Conservation (phyloP, 169 alveolate species). For the Eimeria maxima region DNA sequence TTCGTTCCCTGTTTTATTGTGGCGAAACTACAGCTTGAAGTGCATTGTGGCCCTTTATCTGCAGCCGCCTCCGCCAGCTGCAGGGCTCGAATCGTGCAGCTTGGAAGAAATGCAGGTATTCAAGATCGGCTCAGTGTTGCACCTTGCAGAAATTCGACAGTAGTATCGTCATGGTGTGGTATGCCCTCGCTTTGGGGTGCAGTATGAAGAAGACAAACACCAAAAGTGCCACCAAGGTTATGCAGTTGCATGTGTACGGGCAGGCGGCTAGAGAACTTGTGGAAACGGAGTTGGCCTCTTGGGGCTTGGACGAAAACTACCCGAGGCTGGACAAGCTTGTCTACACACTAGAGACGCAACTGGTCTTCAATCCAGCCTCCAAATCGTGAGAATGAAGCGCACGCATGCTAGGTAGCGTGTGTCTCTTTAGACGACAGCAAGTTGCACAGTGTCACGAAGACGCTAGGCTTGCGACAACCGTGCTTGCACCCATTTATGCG, state of each 20-base stretch:
- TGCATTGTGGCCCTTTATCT: neutral
- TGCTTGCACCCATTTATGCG: neutral
- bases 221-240: neutral
- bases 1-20: neutral
- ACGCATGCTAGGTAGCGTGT: neutral
- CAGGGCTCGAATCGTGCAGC: constrained; percentile 67
- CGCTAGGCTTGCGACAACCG: neutral
- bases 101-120: constrained; percentile 76
- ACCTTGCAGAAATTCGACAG: neutral
- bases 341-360: constrained; percentile 54
- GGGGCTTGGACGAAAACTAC: constrained; percentile 48
- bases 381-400: neutral
- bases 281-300: constrained; percentile 45
- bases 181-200: neutral
- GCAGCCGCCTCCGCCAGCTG: constrained; percentile 79
- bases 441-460: neutral
- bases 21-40: neutral
- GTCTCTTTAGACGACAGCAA: neutral
- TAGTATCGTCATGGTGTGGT: neutral
- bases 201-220: neutral
- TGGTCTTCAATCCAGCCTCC: constrained; percentile 38
- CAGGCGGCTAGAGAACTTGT: constrained; percentile 70
- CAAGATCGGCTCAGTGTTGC: neutral
- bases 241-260: neutral
- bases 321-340: constrained; percentile 67